Conservation (phyloP, 352 stramenopile genomes). For the Blastocystis sp. region DNA sequence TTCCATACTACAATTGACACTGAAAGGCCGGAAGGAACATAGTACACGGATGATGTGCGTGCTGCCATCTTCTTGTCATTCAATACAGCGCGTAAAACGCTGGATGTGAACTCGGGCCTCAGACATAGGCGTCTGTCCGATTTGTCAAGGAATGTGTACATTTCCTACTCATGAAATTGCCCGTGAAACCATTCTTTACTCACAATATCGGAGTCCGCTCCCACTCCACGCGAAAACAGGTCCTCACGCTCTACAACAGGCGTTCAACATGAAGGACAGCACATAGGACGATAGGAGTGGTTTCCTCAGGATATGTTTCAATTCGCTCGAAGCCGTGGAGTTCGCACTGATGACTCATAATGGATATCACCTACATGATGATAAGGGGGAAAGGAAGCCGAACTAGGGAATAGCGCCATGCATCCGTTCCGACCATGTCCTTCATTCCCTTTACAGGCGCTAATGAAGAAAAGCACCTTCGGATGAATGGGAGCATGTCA, state of each 20-base stretch:
- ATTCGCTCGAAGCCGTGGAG: conserved; percentile 54
- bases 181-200: conserved; percentile 10
- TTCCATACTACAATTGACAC: conserved; percentile 61
- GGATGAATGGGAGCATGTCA: not conserved
- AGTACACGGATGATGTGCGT: conserved; percentile 19
- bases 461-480: conserved; percentile 19
- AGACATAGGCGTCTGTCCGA: conserved; percentile 58
- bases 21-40: not conserved
- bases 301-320: conserved; percentile 57
- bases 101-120: conserved; percentile 63
- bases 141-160: conserved; percentile 67
- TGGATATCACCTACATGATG: conserved; percentile 31
- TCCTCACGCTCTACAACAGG: conserved; percentile 64
- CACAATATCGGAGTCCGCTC: conserved; percentile 53
- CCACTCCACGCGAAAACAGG: conserved; percentile 48
- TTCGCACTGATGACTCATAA: conserved; percentile 32
- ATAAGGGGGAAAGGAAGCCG: not conserved
- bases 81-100: conserved; percentile 22
- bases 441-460: conserved; percentile 55
- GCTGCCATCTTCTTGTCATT: not conserved
- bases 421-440: conserved; percentile 32
- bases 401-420: conserved; percentile 42
- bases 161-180: conserved; percentile 33
- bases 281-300: not conserved
- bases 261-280: conserved; percentile 8